Conservation (phyloP, 108 stramenopile genomes). For the Chaetoceros muelleri region DNA sequence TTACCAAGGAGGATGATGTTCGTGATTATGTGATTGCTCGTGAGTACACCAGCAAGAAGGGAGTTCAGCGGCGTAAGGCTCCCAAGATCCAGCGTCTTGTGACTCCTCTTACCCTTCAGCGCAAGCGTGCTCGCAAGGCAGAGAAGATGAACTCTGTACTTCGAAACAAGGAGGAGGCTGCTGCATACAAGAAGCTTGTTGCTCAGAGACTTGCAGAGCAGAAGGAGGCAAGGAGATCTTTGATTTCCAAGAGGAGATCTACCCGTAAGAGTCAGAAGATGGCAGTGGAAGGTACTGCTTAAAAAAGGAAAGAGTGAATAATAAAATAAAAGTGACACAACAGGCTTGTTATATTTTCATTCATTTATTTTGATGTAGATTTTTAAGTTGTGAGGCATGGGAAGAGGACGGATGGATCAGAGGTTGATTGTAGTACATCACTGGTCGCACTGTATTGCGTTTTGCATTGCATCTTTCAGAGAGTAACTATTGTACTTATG, state of each 20-base stretch:
- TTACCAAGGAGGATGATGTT: constrained; percentile 99
- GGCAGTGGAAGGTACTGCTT: constrained; percentile 22
- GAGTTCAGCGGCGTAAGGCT: constrained; percentile 81
- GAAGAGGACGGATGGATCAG: too few species aligned
- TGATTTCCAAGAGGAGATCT: constrained; percentile 96
- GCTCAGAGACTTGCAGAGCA: constrained; percentile 91
- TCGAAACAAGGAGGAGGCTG: constrained; percentile 85
- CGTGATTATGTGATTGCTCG: constrained; percentile 95
- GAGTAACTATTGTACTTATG: too few species aligned
- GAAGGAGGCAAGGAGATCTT: constrained; percentile 90
- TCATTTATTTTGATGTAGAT: too few species aligned
- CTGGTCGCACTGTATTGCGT: too few species aligned
- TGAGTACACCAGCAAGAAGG: constrained; percentile 95
- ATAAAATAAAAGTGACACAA: background rate
- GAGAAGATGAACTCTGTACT: constrained; percentile 60
- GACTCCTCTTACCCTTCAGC: constrained; percentile 92
- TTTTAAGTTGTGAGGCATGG: too few species aligned
- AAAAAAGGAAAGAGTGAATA: background rate
- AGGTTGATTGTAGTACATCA: too few species aligned
- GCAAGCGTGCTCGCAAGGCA: constrained; percentile 87
- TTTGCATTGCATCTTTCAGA: too few species aligned
- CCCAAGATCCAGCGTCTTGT: constrained; percentile 99
- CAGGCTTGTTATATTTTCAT: too few species aligned
- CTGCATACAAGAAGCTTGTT: constrained; percentile 93
- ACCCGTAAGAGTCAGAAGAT: constrained; percentile 78